These are phyloP conservation scores for Lepiota venenata DNA, from an alignment of 768 basidiomycete species.

Conservation along the genomic window DNA sequence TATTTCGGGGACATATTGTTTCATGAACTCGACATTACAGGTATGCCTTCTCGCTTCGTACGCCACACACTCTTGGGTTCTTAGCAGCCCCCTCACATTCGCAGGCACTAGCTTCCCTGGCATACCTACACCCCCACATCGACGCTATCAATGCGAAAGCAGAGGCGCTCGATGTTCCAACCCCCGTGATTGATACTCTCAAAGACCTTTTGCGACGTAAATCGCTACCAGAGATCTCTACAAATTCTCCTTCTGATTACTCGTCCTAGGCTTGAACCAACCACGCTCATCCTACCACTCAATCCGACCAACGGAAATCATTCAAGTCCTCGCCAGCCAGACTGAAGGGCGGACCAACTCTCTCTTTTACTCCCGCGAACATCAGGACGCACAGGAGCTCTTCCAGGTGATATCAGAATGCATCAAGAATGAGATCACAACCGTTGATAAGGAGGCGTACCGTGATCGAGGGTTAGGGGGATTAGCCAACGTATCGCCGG, in stretches of 20 bases:
- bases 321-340: conserved; percentile 60
- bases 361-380: conserved; percentile 85
- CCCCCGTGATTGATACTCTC: conserved; percentile 83
- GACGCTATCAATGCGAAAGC: conserved; percentile 73
- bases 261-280: conserved; percentile 55
- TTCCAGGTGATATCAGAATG: conserved; percentile 92
- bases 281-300: conserved; percentile 54
- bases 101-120: conserved; percentile 88
- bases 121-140: conserved; percentile 79
- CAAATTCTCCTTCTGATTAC: conserved; percentile 1
- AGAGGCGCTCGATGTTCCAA: conserved; percentile 75
- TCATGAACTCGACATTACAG: conserved; percentile 97
- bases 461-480: conserved; percentile 72
- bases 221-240: conserved; percentile 18
- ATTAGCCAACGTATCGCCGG: conserved; percentile 25
- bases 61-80: no score
- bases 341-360: conserved; percentile 51
- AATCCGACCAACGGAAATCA: conserved; percentile 71
- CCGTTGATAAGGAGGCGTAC: conserved; percentile 68
- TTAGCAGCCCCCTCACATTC: not conserved
- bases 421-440: conserved; percentile 78
- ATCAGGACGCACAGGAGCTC: conserved; percentile 98
- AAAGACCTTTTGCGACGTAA: conserved; percentile 66
- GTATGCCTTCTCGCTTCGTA: conserved; percentile 30
- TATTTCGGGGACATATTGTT: conserved; percentile 94